Evolutionary conservation across 1,284 basidiomycete genomes (phyloP), one percentile per base, ranked within the genome.

Genomic region (Trametes versicolor): DNA sequence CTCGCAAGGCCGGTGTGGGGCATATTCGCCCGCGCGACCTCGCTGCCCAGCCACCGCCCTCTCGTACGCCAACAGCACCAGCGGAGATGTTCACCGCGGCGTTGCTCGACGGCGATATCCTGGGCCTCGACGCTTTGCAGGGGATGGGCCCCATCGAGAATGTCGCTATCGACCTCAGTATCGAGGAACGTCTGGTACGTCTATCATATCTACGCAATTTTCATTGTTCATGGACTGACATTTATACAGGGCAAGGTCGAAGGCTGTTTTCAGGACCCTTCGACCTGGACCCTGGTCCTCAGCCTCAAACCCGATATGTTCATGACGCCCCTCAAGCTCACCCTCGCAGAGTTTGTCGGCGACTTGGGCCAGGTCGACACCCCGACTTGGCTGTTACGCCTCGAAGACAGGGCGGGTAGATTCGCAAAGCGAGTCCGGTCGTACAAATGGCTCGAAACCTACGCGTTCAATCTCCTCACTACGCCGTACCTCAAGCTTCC

Each of bases 61-160:
- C 48, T n/a, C 48, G 27, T 17, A 25, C 12, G 12, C 48, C 48
- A 15, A 49, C 48, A 15, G 15, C 48, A 2, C 48, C 48, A 15
- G 25, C 48, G 12, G 48, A 49, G 12, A 12, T n/a, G 19, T 49
- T 49, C 48, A 49, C 48, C 50, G 50, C 50, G 15, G 27, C 50
- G 29, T n/a, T 36, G 25, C 50, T 51, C n/a, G 29, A 36, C 15
- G 50, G 17, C 17, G 50, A 51, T n/a, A 17, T 13, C 34, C 50
- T 51, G 2, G 50, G 50, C 8, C 32, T 51, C 27, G 50, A 34
- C 17, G 15, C 41, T 4, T 43, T n/a, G n/a, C 50, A 32, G 27
- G 29, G 1, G 2, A n/a, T 7, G 27, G 5, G 29, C 8, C 15
- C 19, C 32, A 27, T 34, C 5, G 10, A 10, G 17, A 51, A 51